Percentiles rank a stretch among this genome's conserved stretches.
phyloP scores from a whole-genome alignment of 1,284 basidiomycete genomes.

The Trichosporon inkin region DNA sequence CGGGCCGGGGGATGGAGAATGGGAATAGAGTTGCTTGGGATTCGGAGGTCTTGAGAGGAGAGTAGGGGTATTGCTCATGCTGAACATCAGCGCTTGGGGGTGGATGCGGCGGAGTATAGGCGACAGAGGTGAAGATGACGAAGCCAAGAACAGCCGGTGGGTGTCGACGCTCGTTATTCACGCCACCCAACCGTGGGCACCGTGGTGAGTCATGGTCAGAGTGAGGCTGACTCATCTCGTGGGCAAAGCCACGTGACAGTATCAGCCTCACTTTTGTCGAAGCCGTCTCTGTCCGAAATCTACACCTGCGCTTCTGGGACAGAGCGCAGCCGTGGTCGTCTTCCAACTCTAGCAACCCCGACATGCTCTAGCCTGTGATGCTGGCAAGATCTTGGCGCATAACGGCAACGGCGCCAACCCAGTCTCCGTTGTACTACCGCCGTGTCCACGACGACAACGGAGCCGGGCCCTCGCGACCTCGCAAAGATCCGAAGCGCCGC shows the following conservation, averaged over 20 bases:
- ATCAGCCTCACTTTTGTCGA: conserved; percentile 3
- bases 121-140: neutral
- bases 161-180: neutral
- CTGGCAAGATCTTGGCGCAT: conserved; percentile 8
- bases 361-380: conserved; percentile 7
- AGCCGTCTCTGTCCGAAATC: conserved; percentile 4
- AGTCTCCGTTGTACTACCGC: neutral
- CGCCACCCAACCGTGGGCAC: neutral
- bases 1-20: neutral
- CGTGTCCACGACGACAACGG: conserved; percentile 1
- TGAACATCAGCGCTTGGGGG: conserved; percentile 1
- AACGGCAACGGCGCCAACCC: conserved; percentile 6
- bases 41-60: conserved; percentile 6
- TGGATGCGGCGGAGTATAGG: conserved; percentile 2
- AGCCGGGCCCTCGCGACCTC: neutral
- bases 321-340: neutral
- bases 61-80: conserved; percentile 1
- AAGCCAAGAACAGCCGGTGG: neutral
- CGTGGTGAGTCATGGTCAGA: neutral
- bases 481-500: neutral
- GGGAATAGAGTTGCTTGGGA: neutral
- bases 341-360: neutral
- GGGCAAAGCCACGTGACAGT: neutral
- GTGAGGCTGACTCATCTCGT: neutral
- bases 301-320: neutral